Conservation (phyloP, 2,329 filamentous ascomycete species). For the Parascedosporium putredinis region DNA sequence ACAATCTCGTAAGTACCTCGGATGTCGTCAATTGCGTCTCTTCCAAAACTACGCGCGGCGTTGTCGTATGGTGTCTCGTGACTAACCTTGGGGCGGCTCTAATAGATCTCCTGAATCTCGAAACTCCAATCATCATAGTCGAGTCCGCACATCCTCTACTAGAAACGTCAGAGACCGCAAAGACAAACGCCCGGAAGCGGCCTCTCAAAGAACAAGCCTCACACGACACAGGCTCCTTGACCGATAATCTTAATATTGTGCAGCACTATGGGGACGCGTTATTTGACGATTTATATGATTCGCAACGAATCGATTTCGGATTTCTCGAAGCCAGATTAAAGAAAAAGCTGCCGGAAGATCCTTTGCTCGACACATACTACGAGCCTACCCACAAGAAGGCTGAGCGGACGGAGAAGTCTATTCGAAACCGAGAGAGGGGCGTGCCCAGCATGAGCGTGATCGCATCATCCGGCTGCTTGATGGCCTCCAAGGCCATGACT, state of each 20-base stretch:
- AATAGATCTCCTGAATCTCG: conserved; percentile 65
- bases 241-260: conserved; percentile 20
- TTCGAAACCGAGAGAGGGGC: conserved; percentile 55
- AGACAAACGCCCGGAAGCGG: conserved; percentile 19
- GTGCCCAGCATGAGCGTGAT: conserved; percentile 56
- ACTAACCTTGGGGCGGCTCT: conserved; percentile 11
- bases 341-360: conserved; percentile 36
- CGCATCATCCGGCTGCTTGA: conserved; percentile 60
- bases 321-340: conserved; percentile 38
- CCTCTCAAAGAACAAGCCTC: conserved; percentile 18
- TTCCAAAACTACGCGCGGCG: not conserved
- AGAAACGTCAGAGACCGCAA: not conserved
- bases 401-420: conserved; percentile 49
- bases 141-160: conserved; percentile 33
- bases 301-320: conserved; percentile 45
- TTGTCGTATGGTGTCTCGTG: conserved; percentile 10
- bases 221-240: conserved; percentile 13
- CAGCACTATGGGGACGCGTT: conserved; percentile 45
- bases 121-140: conserved; percentile 63
- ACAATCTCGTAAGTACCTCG: conserved; percentile 59
- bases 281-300: conserved; percentile 45
- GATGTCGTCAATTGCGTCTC: not conserved
- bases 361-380: conserved; percentile 45
- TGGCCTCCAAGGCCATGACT: conserved; percentile 81
- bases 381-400: conserved; percentile 46